phyloP scores from a whole-genome alignment of 768 basidiomycete species.

The Mycena olivaceomarginata region DNA sequence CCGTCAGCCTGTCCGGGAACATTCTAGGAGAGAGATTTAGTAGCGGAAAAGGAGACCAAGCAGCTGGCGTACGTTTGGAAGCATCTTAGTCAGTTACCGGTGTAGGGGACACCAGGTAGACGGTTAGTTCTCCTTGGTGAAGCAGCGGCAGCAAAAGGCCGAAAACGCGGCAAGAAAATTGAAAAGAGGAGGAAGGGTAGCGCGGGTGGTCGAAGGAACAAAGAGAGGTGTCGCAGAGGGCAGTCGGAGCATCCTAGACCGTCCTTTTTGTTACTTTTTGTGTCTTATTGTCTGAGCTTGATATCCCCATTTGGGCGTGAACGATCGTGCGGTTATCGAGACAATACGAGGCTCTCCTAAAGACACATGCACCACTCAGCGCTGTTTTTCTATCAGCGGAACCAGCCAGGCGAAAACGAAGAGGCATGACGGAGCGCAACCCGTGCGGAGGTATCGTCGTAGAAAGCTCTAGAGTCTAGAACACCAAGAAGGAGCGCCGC shows the following conservation, averaged over 20 bases:
- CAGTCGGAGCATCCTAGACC: conserved; percentile 11
- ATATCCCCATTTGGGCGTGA: not conserved
- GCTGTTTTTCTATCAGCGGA: too few species aligned
- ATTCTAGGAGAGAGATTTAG: conserved; percentile 38
- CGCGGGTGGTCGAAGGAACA: conserved; percentile 5
- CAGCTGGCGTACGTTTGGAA: conserved; percentile 24
- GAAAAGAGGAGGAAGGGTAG: conserved; percentile 21
- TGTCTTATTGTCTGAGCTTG: conserved; percentile 21
- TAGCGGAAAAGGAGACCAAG: not conserved
- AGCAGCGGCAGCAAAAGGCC: not conserved
- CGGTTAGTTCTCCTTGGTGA: too few species aligned
- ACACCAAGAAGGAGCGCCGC: too few species aligned
- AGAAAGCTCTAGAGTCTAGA: too few species aligned
- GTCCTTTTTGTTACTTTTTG: conserved; percentile 11
- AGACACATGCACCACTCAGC: not conserved
- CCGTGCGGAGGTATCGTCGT: too few species aligned
- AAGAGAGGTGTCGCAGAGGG: conserved; percentile 33
- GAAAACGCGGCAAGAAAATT: not conserved
- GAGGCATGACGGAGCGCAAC: too few species aligned
- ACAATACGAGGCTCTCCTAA: not conserved
- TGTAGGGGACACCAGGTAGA: not conserved
- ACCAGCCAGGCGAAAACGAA: too few species aligned
- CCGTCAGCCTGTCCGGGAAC: conserved; percentile 49
- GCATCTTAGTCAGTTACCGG: conserved; percentile 8
- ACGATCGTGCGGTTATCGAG: not conserved